Conservation (phyloP, 306 rosid genomes). For the Cucurbita ficifolia region DNA sequence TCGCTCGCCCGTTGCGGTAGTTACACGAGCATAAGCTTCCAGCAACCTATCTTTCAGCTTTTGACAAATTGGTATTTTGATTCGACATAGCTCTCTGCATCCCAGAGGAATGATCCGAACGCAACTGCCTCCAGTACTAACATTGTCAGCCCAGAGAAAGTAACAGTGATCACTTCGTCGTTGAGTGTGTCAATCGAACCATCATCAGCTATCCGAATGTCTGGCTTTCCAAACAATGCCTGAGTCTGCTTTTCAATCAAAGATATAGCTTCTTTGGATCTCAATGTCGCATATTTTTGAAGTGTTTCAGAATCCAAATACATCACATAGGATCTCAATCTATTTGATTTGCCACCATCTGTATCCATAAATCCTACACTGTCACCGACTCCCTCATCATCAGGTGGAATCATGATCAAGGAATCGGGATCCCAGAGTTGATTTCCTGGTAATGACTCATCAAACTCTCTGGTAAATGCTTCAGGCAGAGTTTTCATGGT, state of each 20-base stretch:
- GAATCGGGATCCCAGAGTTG: constrained; percentile 91
- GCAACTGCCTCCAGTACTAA: constrained; percentile 77
- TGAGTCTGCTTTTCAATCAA: constrained; percentile 95
- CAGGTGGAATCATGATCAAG: constrained; percentile 40
- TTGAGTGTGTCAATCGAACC: constrained; percentile 56
- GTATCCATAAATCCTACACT: constrained; percentile 18
- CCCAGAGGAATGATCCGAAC: constrained; percentile 83
- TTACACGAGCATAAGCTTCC: background rate
- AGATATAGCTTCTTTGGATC: constrained; percentile 85
- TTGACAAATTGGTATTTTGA: constrained; percentile 58
- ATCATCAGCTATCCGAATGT: constrained; percentile 40
- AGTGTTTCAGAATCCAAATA: constrained; percentile 73
- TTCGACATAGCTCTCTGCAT: constrained; percentile 68
- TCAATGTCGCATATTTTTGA: constrained; percentile 71
- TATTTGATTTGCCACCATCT: constrained; percentile 25
- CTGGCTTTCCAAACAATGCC: constrained; percentile 77
- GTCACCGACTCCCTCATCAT: constrained; percentile 22
- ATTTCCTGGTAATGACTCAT: constrained; percentile 40
- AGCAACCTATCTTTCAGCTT: constrained; percentile 14
- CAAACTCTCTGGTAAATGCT: constrained; percentile 32
- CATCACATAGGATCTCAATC: constrained; percentile 66
- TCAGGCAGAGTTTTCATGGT: constrained; percentile 64
- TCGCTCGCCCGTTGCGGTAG: background rate
- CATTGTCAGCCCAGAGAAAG: constrained; percentile 66
- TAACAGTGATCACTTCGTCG: constrained; percentile 47